Percentiles rank a stretch among this genome's conserved stretches.
Conservation (phyloP, 2,329 filamentous ascomycete species). For the Epichloe coenophiala region DNA sequence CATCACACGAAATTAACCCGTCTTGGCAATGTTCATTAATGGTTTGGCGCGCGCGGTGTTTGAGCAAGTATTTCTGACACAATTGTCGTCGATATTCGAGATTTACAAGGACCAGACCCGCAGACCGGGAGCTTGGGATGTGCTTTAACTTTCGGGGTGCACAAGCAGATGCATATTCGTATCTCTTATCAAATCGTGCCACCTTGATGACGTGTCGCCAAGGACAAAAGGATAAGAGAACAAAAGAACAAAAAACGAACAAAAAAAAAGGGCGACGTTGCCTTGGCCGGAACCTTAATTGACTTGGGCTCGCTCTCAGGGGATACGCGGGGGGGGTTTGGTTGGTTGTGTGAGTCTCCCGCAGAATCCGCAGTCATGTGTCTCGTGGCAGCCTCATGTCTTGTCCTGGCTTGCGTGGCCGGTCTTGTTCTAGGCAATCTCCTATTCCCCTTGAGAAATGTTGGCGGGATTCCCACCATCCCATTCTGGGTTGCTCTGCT, state of each 20-base stretch:
- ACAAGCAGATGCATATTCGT: background rate
- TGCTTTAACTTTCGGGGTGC: background rate
- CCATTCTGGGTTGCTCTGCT: slow-evolving; percentile 30
- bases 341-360: background rate
- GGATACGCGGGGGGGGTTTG: too few relatives aligned
- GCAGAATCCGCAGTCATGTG: background rate
- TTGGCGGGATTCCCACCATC: slow-evolving; percentile 26
- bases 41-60: slow-evolving; percentile 1
- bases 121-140: too few relatives aligned
- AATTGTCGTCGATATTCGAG: too few relatives aligned
- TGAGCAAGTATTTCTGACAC: background rate
- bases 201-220: background rate
- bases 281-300: background rate
- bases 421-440: slow-evolving; percentile 4
- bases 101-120: too few relatives aligned
- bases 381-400: background rate
- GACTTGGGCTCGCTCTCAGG: background rate
- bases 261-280: too few relatives aligned
- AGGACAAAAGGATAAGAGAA: background rate
- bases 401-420: background rate
- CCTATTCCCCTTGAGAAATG: slow-evolving; percentile 13
- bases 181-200: background rate
- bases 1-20: background rate
- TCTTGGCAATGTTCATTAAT: background rate
- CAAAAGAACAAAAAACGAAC: background rate